Evolutionary conservation across 2,329 filamentous ascomycete genomes (phyloP).

Genomic region (Colletotrichum coccodes): DNA sequence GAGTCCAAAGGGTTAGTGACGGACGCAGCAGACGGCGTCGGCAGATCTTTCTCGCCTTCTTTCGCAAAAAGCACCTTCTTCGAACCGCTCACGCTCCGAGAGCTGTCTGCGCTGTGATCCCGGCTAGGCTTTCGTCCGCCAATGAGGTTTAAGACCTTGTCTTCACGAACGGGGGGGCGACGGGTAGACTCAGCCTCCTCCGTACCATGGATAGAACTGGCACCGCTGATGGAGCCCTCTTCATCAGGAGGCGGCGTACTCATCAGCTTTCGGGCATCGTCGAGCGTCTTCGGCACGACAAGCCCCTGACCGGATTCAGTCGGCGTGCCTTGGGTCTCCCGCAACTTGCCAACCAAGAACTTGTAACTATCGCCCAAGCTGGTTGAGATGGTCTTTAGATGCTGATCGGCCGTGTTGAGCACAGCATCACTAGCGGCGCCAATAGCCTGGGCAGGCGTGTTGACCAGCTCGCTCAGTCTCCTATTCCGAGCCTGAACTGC

Average conservation of each 20-base stretch:
- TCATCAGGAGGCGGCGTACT: conserved; percentile 75
- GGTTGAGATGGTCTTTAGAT: conserved; percentile 90
- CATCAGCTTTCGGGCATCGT: conserved; percentile 91
- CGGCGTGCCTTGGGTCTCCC: conserved; percentile 69
- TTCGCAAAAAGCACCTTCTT: conserved; percentile 64
- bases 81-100: conserved; percentile 69
- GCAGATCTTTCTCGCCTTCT: conserved; percentile 51
- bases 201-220: conserved; percentile 60
- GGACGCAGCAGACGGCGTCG: conserved; percentile 29
- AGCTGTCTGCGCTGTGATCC: conserved; percentile 82
- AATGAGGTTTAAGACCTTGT: conserved; percentile 77
- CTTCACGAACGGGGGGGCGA: conserved; percentile 56
- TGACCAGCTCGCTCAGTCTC: conserved; percentile 85
- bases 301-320: conserved; percentile 57
- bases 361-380: conserved; percentile 94
- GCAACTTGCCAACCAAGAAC: conserved; percentile 88
- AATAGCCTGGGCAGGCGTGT: conserved; percentile 83
- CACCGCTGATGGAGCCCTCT: conserved; percentile 67
- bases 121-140: conserved; percentile 70
- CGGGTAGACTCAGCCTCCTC: conserved; percentile 46
- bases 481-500: conserved; percentile 71
- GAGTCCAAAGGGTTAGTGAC: conserved; percentile 69
- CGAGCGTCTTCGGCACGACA: conserved; percentile 85
- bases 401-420: conserved; percentile 88
- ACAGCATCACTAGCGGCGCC: conserved; percentile 87